Conservation (phyloP, 129 eudicot genomes). For the Solidago caesia region DNA sequence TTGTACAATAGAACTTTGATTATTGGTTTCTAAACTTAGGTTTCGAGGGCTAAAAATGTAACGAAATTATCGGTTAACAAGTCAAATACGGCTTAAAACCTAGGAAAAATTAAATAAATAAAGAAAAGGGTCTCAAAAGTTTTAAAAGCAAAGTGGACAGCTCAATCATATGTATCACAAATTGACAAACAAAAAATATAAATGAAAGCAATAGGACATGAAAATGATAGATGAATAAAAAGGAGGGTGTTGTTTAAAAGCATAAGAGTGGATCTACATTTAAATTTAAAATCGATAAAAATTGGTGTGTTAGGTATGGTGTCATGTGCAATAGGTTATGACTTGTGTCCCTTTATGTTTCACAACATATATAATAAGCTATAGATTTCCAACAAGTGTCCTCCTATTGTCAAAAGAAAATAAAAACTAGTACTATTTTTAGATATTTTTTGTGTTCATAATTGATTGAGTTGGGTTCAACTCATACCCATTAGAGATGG, state of each 20-base stretch:
- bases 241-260: slow-evolving; percentile 25
- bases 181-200: not conserved
- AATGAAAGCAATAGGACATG: slow-evolving; percentile 22
- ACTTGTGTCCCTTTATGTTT: slow-evolving; percentile 20
- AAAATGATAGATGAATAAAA: slow-evolving; percentile 28
- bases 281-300: not conserved
- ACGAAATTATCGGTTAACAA: not conserved
- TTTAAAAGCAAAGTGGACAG: slow-evolving; percentile 21
- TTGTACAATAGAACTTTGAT: too few species aligned
- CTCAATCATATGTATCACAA: slow-evolving; percentile 26
- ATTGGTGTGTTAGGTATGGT: slow-evolving; percentile 32
- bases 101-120: not conserved
- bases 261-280: slow-evolving; percentile 16
- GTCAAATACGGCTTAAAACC: not conserved
- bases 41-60: not conserved
- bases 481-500: not conserved
- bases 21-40: not conserved
- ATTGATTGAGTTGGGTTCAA: not conserved
- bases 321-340: slow-evolving; percentile 21
- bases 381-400: slow-evolving; percentile 26
- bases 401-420: slow-evolving; percentile 10
- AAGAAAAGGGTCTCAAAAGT: not conserved
- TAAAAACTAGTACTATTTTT: not conserved
- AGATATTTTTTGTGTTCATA: not conserved
- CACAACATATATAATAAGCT: not conserved